A percentile compares a stretch with the other conserved stretches of the same genome.
These are phyloP conservation scores for Myxozyma kluyveri DNA, from an alignment of 805 yeast species.

Conservation along the genomic window DNA sequence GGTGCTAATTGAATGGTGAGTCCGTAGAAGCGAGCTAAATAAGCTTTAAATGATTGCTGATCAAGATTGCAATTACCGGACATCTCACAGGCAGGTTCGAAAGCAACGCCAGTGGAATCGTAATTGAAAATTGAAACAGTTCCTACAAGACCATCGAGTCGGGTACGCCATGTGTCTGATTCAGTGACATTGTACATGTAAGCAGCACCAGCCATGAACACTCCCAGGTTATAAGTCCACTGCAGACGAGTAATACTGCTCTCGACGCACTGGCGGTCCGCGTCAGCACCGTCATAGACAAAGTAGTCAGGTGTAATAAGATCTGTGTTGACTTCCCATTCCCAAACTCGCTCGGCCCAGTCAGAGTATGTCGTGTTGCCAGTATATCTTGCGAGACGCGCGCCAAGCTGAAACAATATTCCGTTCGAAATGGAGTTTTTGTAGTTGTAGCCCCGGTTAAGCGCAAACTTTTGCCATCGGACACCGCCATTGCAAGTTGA, in stretches of 20 bases:
- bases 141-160: conserved; percentile 50
- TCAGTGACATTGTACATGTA: conserved; percentile 51
- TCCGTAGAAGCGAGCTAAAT: conserved; percentile 63
- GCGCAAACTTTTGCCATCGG: conserved; percentile 88
- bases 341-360: conserved; percentile 68
- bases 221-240: conserved; percentile 76
- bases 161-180: conserved; percentile 50
- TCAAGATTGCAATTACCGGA: conserved; percentile 60
- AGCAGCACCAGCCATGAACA: conserved; percentile 67
- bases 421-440: conserved; percentile 89
- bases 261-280: conserved; percentile 48
- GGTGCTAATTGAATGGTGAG: conserved; percentile 62
- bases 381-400: conserved; percentile 79
- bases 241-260: conserved; percentile 53
- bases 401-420: conserved; percentile 73
- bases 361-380: conserved; percentile 67
- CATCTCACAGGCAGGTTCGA: conserved; percentile 70
- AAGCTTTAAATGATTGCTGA: conserved; percentile 73
- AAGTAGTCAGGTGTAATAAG: conserved; percentile 40
- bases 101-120: conserved; percentile 49
- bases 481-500: conserved; percentile 68
- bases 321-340: conserved; percentile 61
- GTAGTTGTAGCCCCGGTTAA: conserved; percentile 85
- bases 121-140: conserved; percentile 50
- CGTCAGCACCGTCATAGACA: conserved; percentile 73